Percentiles rank a stretch among this genome's conserved stretches.
Conservation (phyloP, 176 grass and related monocot species). For the Calamus simplicifolius region DNA sequence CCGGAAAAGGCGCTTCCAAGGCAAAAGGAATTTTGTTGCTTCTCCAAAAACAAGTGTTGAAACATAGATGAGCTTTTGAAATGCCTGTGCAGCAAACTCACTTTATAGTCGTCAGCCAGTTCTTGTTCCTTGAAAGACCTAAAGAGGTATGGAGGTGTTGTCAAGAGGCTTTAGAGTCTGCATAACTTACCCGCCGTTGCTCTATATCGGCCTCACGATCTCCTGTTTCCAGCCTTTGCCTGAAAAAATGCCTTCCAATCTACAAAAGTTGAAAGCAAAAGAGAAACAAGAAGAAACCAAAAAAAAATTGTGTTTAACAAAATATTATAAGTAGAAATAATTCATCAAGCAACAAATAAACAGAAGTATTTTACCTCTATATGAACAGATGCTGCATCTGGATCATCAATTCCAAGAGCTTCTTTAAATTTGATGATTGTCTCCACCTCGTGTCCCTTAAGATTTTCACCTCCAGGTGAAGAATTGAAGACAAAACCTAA, state of each 20-base stretch:
- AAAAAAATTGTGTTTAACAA: too few species aligned
- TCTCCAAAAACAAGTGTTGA: slow-evolving; percentile 98
- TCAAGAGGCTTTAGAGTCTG: neutral
- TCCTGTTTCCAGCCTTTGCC: slow-evolving; percentile 76
- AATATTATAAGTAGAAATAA: too few species aligned
- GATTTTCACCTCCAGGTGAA: slow-evolving; percentile 70
- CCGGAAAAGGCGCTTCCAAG: slow-evolving; percentile 93
- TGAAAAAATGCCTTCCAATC: slow-evolving; percentile 87
- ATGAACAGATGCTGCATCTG: slow-evolving; percentile 92
- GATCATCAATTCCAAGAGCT: slow-evolving; percentile 87
- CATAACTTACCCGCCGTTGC: slow-evolving; percentile 54
- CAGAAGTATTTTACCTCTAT: slow-evolving; percentile 51
- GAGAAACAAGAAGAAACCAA: slow-evolving; percentile 5
- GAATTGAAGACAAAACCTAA: slow-evolving; percentile 80
- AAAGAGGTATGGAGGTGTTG: too few species aligned
- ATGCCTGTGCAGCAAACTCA: slow-evolving; percentile 50
- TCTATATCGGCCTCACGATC: slow-evolving; percentile 68
- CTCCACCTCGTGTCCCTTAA: slow-evolving; percentile 84
- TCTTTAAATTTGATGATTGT: slow-evolving; percentile 79
- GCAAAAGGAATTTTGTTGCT: slow-evolving; percentile 84
- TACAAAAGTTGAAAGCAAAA: slow-evolving; percentile 34
- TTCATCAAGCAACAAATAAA: too few species aligned
- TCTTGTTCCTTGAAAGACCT: too few species aligned
- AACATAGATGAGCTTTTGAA: slow-evolving; percentile 97
- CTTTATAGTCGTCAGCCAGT: too few species aligned